Base-by-base conservation (phyloP, 176 grass and related monocot species). In the Musa acuminata region DNA sequence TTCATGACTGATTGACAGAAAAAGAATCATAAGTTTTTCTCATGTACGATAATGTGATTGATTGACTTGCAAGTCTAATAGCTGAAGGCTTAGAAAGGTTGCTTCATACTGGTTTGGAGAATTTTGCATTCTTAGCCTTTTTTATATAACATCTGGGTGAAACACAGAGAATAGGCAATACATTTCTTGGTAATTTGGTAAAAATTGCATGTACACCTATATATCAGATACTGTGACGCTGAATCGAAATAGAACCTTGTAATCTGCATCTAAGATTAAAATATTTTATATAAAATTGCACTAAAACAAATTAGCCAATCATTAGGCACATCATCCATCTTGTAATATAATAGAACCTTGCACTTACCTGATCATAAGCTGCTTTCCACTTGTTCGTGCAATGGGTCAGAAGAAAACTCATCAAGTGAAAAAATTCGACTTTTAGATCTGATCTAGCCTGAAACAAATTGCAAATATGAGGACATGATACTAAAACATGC, bases 381-480 rank as follows among this genome's bases (percentile, higher is more conserved):
- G 87, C 78, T 87, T 83, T 84, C 90, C 90, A 99, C 73, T 91
- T 99, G 85, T 91, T 91, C 77, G 92, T 91, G 79, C 95, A 99
- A 84, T 99, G 90, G 79, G 82, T 89, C 70, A 99, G 82, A 81
- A 99, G 88, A 85, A 99, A 99, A 81, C 95, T 94, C 80, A 94
- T 99, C 85, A 99, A 82, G 79, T 99, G 95, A 63, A 99, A 99
- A 73, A 99, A 99, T 85, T 99, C 95, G 84, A 99, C 91, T 77
- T 91, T 89, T 58, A 99, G 84, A 85, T 99, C 95, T 69, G 95
- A 88, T 86, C 90, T 99, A 84, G 88, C 86, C 95, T 99, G 88
- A 80, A 89, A 82, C 51, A 62, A 17, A 64, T 58, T 69, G 8
- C 17, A 53, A 10, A 66, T n/a, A 71, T 55, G 19, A 49, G 65